Percentiles rank a stretch among this genome's conserved stretches.
Conservation (phyloP, 305 asterid species). For the Lippia alba region DNA sequence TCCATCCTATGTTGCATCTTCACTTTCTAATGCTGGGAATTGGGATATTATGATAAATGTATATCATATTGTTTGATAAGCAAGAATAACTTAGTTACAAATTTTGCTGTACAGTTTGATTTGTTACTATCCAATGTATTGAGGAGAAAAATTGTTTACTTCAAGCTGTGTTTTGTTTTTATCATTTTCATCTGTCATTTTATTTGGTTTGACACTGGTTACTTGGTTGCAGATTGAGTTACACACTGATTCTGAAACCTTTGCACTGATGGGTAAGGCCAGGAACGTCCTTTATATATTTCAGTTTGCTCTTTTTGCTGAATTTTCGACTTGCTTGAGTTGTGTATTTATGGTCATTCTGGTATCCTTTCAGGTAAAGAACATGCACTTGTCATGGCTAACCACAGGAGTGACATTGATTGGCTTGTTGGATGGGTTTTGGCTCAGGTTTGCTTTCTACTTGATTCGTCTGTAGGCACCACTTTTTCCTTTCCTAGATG, state of each 20-base stretch:
- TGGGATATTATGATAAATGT: slow-evolving; percentile 1
- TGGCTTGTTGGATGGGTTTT: slow-evolving; percentile 97
- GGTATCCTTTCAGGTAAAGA: slow-evolving; percentile 66
- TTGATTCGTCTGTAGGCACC: slow-evolving; percentile 21
- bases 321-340: slow-evolving; percentile 18
- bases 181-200: slow-evolving; percentile 32
- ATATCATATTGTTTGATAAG: background rate
- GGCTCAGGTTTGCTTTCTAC: slow-evolving; percentile 70
- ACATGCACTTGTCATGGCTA: slow-evolving; percentile 74
- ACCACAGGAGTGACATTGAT: slow-evolving; percentile 87
- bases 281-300: slow-evolving; percentile 15
- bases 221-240: slow-evolving; percentile 65
- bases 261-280: slow-evolving; percentile 67
- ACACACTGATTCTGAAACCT: slow-evolving; percentile 66
- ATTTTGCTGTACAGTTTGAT: background rate
- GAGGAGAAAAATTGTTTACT: slow-evolving; percentile 1
- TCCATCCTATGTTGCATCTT: background rate
- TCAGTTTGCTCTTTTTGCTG: slow-evolving; percentile 24
- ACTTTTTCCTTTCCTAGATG: slow-evolving; percentile 10
- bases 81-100: background rate
- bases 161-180: background rate
- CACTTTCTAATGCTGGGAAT: slow-evolving; percentile 7
- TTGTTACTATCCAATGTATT: slow-evolving; percentile 16
- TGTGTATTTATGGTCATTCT: slow-evolving; percentile 27
- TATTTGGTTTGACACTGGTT: slow-evolving; percentile 28